phyloP scores from a whole-genome alignment of 768 basidiomycete species.

The Saitozyma sp. region DNA sequence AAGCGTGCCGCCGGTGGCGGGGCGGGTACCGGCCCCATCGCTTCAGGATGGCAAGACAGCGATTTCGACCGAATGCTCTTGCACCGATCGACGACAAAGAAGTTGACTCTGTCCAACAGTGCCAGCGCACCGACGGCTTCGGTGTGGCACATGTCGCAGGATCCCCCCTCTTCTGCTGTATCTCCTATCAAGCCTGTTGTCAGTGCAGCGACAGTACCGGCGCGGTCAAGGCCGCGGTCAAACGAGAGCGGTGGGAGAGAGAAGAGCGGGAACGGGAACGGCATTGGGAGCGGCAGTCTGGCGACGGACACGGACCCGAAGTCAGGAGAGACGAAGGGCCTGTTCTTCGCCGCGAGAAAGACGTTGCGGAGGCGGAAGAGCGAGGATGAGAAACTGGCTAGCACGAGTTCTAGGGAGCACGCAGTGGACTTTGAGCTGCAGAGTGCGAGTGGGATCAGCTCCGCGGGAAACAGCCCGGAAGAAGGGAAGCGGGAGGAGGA shows the following conservation, averaged over 20 bases:
- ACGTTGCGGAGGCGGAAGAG: conserved; percentile 17
- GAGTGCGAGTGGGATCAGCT: conserved; percentile 35
- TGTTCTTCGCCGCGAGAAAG: conserved; percentile 19
- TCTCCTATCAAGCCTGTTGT: too few species aligned
- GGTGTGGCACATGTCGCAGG: conserved; percentile 21
- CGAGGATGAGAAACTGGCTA: conserved; percentile 1
- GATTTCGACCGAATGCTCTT: conserved; percentile 48
- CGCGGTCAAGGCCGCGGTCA: too few species aligned
- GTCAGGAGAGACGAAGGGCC: conserved; percentile 12
- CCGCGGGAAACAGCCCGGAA: conserved; percentile 3
- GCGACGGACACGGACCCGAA: conserved; percentile 8
- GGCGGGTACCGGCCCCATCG: too few species aligned
- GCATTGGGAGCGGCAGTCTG: background rate
- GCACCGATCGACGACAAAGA: conserved; percentile 32
- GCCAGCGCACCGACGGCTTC: conserved; percentile 19
- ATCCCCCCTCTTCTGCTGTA: too few species aligned
- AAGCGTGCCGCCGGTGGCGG: background rate
- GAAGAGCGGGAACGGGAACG: too few species aligned
- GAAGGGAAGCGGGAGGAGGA: conserved; percentile 25
- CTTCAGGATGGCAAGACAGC: background rate
- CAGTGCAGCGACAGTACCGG: too few species aligned
- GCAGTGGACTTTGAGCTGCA: conserved; percentile 43
- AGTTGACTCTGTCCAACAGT: conserved; percentile 26
- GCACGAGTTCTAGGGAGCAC: conserved; percentile 18
- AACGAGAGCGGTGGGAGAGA: too few species aligned